Base-by-base conservation (phyloP, 768 basidiomycete genomes). In the Melanogaster broomeanus region DNA sequence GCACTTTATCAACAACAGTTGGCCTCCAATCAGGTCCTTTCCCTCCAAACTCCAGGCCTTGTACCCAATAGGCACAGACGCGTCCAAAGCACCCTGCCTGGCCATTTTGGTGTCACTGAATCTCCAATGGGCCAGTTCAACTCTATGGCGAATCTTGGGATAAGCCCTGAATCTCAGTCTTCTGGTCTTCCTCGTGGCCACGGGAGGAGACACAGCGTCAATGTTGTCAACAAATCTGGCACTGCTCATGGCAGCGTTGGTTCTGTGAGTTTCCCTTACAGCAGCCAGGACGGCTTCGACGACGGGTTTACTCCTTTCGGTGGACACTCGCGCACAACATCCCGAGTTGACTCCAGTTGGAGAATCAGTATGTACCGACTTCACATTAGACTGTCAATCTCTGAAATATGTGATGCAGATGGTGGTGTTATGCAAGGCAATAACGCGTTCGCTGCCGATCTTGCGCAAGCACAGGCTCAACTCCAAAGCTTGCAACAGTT, bases 401-500 rank as follows among this genome's bases (percentile, higher is more conserved):
- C 52, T 62, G 33, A 66, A 53, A 25, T 39, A 34, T 53, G 9
- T 33, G 33, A 52, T 30, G 42, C 53, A 90, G 88, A 88, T 71
- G 90, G 88, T 40, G 87, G 88, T 44, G 87, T 90, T 38, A 76
- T 77, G 12, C 76, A 88, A 66, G 80, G 80, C 56, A 81, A 78
- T 55, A 81, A 78, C 53, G 79, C 75, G 13, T 85, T 87, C 61
- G 79, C 85, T 25, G 81, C 90, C 13, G 93, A 97, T 67, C 86
- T 99, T 22, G 96, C 94, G 3, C 92, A 96, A 65, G 97, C 97
- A 8, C 95, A 98, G 68, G 94, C 95, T 6, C 97, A 99, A 67
- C 76, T 99, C 12, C 90, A 93, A 64, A 96, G 95, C 60, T 76
- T 99, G 48, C 93, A 96, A 63, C 93, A 97, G 61, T 99, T 98